Evolutionary conservation across 805 yeast genomes (phyloP), one percentile per base, ranked within the genome.

Genomic region (Candida tibetensis): DNA sequence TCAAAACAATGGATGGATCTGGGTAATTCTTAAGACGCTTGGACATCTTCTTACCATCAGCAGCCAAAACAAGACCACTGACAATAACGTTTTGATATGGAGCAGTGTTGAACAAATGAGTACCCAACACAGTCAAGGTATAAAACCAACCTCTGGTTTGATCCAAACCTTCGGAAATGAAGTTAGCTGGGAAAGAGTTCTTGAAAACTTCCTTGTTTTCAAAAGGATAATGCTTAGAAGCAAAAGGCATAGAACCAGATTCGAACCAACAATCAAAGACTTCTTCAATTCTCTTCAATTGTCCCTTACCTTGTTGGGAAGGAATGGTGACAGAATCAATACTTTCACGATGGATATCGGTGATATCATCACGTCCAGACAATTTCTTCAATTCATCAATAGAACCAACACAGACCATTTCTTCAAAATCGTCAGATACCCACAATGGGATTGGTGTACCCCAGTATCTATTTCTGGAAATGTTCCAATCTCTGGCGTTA

Each of bases 61-160:
- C 82, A 32, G 99, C 99, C 51, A 93, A 76, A 31, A 93, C 96
- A 59, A 93, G 86, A 74, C 99, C 99, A 30, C 89, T 74, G 36
- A 93, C 99, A 62, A 93, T 87, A 48, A 90, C 96, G 64, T 93
- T 93, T 66, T 91, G 72, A 75, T 85, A 93, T 34, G 99, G 98
- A 47, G 95, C 95, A 42, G 82, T 77, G 56, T 85, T 82, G 71
- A 93, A 93, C 54, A 93, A 71, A 55, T 91, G 97, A 41, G 96
- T 87, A 64, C 98, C 99, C 56, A 93, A 76, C 17, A 93, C 96
- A 32, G 95, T 83, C 63, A 93, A 76, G 37, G 99, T 93, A 68
- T 93, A 93, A 71, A 93, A 93, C 99, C 99, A 93, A 62, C 99
- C 99, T 79, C 99, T 87, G 42, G 99, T 93, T 74, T 93, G 99